Conservation (phyloP, 495 filamentous ascomycete species). For the Aspergillus panamensis region DNA sequence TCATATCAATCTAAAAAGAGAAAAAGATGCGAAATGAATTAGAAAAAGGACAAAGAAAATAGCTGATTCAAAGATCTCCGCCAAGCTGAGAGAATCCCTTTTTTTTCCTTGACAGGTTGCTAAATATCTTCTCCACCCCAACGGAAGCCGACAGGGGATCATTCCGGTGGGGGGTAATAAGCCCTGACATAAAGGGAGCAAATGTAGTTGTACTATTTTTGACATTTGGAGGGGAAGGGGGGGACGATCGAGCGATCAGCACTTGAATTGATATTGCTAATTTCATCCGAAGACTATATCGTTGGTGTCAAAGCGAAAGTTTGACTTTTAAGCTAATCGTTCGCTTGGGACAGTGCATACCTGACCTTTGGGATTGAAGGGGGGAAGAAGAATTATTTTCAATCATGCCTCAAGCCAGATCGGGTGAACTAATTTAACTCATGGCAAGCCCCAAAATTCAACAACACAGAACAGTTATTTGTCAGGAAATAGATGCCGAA, state of each 20-base stretch:
- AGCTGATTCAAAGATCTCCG: not conserved
- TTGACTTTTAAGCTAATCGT: not conserved
- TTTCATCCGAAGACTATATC: not conserved
- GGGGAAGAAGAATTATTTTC: not conserved
- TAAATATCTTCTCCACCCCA: not conserved
- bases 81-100: not conserved
- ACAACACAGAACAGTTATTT: not conserved
- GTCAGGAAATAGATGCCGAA: not conserved
- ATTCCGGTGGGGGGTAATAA: not conserved
- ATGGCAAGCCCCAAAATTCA: not conserved
- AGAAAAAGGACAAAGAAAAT: constrained; percentile 5
- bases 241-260: not conserved
- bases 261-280: not conserved
- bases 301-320: not conserved
- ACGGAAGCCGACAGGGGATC: not conserved
- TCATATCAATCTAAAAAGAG: not conserved
- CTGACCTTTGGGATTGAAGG: not conserved
- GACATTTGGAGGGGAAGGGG: not conserved
- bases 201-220: not conserved
- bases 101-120: too few species aligned
- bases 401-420: not conserved
- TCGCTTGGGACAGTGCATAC: not conserved
- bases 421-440: not conserved
- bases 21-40: not conserved
- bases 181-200: not conserved